A percentile compares a stretch with the other conserved stretches of the same genome.
phyloP scores from a whole-genome alignment of 257 asterid species.

The Striga asiatica region DNA sequence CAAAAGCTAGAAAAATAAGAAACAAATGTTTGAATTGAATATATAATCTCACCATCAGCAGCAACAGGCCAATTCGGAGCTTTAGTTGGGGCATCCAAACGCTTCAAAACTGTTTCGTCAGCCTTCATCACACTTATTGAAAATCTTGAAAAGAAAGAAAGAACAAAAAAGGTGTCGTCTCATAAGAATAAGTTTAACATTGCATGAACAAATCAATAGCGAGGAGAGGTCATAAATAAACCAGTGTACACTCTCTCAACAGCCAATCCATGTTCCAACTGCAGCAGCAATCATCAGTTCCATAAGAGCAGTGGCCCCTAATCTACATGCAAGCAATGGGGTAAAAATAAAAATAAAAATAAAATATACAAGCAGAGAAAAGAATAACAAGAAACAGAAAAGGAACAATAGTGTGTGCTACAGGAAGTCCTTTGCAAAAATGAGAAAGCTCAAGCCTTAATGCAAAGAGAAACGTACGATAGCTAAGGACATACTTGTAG shows the following conservation, averaged over 20 bases:
- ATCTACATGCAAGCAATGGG: conserved; percentile 32
- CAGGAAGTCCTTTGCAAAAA: conserved; percentile 4
- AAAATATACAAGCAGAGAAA: neutral
- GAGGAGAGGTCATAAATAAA: conserved; percentile 92
- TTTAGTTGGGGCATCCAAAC: conserved; percentile 88
- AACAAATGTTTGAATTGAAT: neutral
- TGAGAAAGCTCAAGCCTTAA: too few species aligned
- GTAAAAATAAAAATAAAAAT: conserved; percentile 1
- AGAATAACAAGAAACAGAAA: too few species aligned
- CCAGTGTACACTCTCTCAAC: conserved; percentile 97
- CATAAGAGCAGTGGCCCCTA: conserved; percentile 91
- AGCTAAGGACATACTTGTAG: conserved; percentile 43
- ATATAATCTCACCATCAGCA: conserved; percentile 59
- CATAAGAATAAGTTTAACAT: conserved; percentile 1
- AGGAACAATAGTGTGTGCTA: neutral
- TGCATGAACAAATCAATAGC: conserved; percentile 63
- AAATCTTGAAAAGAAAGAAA: conserved; percentile 35
- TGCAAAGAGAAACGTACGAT: too few species aligned
- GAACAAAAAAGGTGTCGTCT: conserved; percentile 9
- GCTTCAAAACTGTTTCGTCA: conserved; percentile 49
- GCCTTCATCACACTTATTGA: conserved; percentile 92
- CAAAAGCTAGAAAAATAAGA: neutral
- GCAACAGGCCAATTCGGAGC: conserved; percentile 99
- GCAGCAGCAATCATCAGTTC: conserved; percentile 97
- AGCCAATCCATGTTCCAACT: conserved; percentile 94